Evolutionary conservation across 2,329 filamentous ascomycete genomes (phyloP).

Genomic region (Diplodia corticola): DNA sequence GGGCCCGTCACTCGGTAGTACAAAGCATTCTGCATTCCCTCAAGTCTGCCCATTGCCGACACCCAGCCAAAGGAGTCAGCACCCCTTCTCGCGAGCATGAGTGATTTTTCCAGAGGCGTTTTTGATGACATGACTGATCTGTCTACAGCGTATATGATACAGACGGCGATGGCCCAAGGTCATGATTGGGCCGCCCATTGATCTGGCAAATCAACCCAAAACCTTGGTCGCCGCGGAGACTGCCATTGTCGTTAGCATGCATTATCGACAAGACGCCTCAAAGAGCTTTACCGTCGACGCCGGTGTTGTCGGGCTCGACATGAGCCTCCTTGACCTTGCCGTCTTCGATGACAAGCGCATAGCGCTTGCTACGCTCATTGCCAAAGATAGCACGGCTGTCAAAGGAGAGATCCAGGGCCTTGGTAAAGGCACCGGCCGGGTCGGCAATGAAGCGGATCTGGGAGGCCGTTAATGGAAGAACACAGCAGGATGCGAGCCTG

Average conservation of each 20-base stretch:
- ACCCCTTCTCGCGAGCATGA: not conserved
- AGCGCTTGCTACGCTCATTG: constrained; percentile 79
- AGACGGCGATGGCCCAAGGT: not conserved
- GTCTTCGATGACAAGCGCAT: constrained; percentile 78
- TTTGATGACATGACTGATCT: not conserved
- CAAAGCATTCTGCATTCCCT: not conserved
- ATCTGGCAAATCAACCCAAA: constrained; percentile 23
- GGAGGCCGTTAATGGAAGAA: not conserved
- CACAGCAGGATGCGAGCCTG: constrained; percentile 24
- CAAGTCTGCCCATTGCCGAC: not conserved
- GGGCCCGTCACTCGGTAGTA: not conserved
- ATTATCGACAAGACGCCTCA: constrained; percentile 23
- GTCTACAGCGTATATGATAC: not conserved
- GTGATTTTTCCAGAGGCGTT: not conserved
- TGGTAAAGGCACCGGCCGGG: constrained; percentile 75
- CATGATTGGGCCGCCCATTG: not conserved
- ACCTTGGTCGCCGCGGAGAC: constrained; percentile 24
- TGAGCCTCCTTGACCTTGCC: constrained; percentile 80
- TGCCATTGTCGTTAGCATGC: not conserved
- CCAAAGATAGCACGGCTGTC: constrained; percentile 80
- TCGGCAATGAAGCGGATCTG: constrained; percentile 90
- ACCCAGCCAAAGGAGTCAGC: not conserved
- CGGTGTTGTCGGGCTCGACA: constrained; percentile 87
- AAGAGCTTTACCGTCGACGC: constrained; percentile 65
- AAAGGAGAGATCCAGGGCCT: constrained; percentile 79